Evolutionary conservation across 805 yeast genomes (phyloP), one percentile per base, ranked within the genome.

Genomic region (Starmerella etchellsii): DNA sequence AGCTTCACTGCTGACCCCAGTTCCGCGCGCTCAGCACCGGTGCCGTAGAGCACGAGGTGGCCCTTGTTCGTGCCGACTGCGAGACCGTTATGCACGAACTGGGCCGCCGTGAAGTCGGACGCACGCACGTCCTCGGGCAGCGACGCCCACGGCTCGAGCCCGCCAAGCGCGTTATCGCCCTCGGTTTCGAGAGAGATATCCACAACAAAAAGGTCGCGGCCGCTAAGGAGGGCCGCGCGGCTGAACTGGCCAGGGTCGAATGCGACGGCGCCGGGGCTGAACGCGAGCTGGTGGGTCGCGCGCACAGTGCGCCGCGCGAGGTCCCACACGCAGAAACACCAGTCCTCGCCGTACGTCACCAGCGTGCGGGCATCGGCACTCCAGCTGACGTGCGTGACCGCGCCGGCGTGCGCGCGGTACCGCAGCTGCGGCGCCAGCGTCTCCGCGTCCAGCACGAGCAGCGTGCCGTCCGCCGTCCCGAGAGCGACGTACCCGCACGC

Each of bases 281-380:
- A 33, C 18, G 31, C 45, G 29, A 46, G 43, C 31, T 46, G 39
- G 18, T 24, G 30, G 9, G 25, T 11, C 14, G n/a, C 11, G n/a
- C 25, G 21, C 13, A 38, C 35, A 9, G 22, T 6, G 15, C 34
- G 25, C 27, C 18, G 15, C 2, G 6, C 13, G 22, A 32, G 16
- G 29, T 43, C 40, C 51, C 51, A 48, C 14, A 40, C 25, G 23
- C 42, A 37, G 25, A 36, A 30, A n/a, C 22, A 34, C 51, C 51
- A 48, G 34, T 48, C 51, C 11, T 7, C 20, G 20, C 48, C 45
- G 13, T 40, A 41, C 10, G 44, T 39, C 19, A 43, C 28, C n/a
- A 48, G 22, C n/a, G 15, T n/a, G 8, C 37, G 16, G 15, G 38
- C 42, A 25, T 42, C 41, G n/a, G 3, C 10, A 7, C 47, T 36